Percentiles rank a stretch among this genome's conserved stretches.
phyloP scores from a whole-genome alignment of 164 flowering plant genomes.

The Magnolia changhungtana region DNA sequence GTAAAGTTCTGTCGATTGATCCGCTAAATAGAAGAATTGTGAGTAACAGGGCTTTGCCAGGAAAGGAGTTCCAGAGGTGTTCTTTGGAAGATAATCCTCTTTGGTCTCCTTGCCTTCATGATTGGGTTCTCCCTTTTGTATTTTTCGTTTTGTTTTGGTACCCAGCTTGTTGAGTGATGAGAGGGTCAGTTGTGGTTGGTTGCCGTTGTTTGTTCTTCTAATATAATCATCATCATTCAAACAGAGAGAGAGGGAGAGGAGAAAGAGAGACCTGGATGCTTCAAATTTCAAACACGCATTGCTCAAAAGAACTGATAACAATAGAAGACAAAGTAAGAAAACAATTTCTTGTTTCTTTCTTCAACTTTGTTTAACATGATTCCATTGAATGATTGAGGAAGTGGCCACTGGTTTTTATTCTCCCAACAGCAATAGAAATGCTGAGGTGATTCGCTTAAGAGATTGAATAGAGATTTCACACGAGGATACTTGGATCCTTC shows the following conservation, averaged over 20 bases:
- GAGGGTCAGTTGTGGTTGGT: no score
- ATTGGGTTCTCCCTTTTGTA: no score
- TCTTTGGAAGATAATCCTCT: no score
- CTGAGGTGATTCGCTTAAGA: not conserved
- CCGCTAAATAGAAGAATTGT: no score
- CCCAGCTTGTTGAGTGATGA: not conserved
- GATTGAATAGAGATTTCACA: not conserved
- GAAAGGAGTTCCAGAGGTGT: no score
- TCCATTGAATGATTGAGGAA: not conserved
- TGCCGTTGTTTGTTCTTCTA: no score
- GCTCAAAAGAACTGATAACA: conserved; percentile 20
- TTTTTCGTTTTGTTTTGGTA: no score
- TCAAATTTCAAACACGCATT: conserved; percentile 39
- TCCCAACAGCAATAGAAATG: not conserved
- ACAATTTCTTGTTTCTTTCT: not conserved
- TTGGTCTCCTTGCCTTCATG: no score
- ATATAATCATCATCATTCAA: no score
- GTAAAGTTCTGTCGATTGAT: no score
- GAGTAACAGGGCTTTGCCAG: no score
- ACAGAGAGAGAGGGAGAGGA: no score
- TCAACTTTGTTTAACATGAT: not conserved
- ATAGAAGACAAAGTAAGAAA: not conserved
- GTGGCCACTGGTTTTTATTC: not conserved
- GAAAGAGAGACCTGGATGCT: conserved; percentile 51
- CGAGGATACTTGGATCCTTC: not conserved